phyloP scores from a whole-genome alignment of 768 basidiomycete species.

The Amanita fuliginea region DNA sequence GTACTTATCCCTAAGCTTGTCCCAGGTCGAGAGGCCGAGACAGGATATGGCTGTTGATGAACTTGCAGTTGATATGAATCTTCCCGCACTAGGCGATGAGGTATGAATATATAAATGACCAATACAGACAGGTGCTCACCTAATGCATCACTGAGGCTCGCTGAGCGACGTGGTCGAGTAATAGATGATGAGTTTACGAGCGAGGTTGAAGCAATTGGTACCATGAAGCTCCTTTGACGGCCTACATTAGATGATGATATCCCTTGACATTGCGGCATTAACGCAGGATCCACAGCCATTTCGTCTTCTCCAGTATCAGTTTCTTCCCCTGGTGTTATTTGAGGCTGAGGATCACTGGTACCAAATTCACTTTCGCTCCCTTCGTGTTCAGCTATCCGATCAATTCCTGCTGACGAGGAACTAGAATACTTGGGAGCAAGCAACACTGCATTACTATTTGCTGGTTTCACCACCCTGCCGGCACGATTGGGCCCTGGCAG shows the following conservation, averaged over 20 bases:
- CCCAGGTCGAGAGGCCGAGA: conserved; percentile 21
- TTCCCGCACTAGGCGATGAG: conserved; percentile 21
- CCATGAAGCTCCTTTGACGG: conserved; percentile 10
- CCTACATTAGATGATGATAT: conserved; percentile 12
- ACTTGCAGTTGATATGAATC: conserved; percentile 25
- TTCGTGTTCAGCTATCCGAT: conserved; percentile 36
- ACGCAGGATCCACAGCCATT: conserved; percentile 15
- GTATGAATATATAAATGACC: background rate
- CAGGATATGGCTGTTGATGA: conserved; percentile 22
- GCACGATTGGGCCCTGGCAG: conserved; percentile 33
- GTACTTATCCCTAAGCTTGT: conserved; percentile 21
- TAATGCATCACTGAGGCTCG: conserved; percentile 62
- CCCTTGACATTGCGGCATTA: conserved; percentile 12
- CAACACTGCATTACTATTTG: conserved; percentile 10
- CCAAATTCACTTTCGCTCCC: conserved; percentile 27
- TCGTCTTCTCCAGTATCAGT: conserved; percentile 24
- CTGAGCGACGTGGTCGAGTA: conserved; percentile 62
- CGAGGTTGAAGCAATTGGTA: conserved; percentile 14
- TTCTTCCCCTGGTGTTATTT: conserved; percentile 16
- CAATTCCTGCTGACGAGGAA: conserved; percentile 21
- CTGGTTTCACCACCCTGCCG: conserved; percentile 36
- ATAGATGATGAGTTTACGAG: conserved; percentile 32
- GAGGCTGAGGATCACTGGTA: conserved; percentile 15
- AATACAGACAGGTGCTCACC: conserved; percentile 19
- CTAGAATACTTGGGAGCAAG: conserved; percentile 18